Evolutionary conservation across 2,329 filamentous ascomycete genomes (phyloP), one percentile per base, ranked within the genome.

Genomic region (Talaromyces albobiverticillius): DNA sequence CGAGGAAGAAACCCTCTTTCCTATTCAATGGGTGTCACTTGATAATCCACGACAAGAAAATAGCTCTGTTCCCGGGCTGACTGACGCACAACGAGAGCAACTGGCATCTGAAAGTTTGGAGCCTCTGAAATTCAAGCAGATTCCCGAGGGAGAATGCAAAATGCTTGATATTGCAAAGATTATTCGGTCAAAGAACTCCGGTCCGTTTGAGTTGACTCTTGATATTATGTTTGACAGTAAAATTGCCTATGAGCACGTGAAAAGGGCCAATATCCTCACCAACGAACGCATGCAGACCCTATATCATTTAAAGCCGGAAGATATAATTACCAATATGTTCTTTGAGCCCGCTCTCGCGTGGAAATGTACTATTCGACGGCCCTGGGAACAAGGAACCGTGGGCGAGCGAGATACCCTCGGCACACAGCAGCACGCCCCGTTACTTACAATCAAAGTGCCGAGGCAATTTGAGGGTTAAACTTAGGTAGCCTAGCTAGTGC

Each of bases 261-360:
- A 46, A 29, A 25, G 25, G 13, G 31, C 34, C 3, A 36, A 36
- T 2, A 36, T 52, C 5, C 32, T 52, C 4, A 52, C 41, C 10
- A 45, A 34, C 4, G 31, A 52, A 31, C 31, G 22, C 6, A 46
- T 52, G n/a, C 16, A 25, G 13, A 16, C 22, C 13, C 11, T 52
- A 11, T 52, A 52, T 11, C 22, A 46, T 22, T 10, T 52, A 5
- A 29, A 10, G 3, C 22, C 25, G 10, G 41, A 46, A 1, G 41
- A 46, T n/a, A 62, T 70, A 0, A 64, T 79, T 0, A 34, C 31
- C 22, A 29, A 36, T 6, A 46, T 36, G 31, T 52, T 46, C 31
- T 52, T 38, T 7, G 50, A 52, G 4, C 31, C 41, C 10, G 50
- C 50, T 22, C 29, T 52, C 10, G 50, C 50, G 16, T 52, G 31